Conservation (phyloP, 2,329 filamentous ascomycete genomes). For the Trichoderma pleuroti region DNA sequence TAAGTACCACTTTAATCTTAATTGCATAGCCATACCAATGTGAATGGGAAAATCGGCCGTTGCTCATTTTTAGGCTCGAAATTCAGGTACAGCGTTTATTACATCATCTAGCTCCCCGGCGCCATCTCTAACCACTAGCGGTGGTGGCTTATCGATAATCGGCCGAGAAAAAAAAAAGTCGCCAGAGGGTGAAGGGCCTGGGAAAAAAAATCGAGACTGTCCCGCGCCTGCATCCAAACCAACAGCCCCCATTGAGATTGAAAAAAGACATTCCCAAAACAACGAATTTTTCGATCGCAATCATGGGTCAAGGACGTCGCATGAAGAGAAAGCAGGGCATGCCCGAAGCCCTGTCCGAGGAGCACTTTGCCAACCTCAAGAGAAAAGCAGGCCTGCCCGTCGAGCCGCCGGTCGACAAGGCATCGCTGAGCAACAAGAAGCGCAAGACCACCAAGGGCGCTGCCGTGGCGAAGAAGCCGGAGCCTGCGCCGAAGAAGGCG, state of each 20-base stretch:
- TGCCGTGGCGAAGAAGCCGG: conserved; percentile 31
- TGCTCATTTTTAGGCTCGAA: background rate
- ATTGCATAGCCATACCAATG: too few relatives aligned
- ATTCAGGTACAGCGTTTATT: background rate
- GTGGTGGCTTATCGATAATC: conserved; percentile 20
- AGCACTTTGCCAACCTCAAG: conserved; percentile 74
- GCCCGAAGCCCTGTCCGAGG: conserved; percentile 78
- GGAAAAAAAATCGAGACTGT: background rate
- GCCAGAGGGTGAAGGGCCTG: background rate
- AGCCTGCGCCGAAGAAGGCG: conserved; percentile 27
- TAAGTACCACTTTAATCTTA: too few relatives aligned
- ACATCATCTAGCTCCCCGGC: conserved; percentile 6
- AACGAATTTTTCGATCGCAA: conserved; percentile 30
- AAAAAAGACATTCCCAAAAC: background rate
- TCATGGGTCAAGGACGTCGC: conserved; percentile 84
- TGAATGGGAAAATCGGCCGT: background rate
- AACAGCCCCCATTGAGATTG: background rate
- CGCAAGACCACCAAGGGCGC: conserved; percentile 34
- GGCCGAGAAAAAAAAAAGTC: conserved; percentile 22
- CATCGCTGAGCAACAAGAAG: conserved; percentile 63
- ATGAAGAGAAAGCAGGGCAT: conserved; percentile 89
- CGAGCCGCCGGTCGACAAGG: conserved; percentile 47
- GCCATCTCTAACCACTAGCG: background rate
- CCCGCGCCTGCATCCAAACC: background rate
- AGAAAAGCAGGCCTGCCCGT: conserved; percentile 74